phyloP scores from a whole-genome alignment of 768 basidiomycete species.

The Auriscalpium microsporum region DNA sequence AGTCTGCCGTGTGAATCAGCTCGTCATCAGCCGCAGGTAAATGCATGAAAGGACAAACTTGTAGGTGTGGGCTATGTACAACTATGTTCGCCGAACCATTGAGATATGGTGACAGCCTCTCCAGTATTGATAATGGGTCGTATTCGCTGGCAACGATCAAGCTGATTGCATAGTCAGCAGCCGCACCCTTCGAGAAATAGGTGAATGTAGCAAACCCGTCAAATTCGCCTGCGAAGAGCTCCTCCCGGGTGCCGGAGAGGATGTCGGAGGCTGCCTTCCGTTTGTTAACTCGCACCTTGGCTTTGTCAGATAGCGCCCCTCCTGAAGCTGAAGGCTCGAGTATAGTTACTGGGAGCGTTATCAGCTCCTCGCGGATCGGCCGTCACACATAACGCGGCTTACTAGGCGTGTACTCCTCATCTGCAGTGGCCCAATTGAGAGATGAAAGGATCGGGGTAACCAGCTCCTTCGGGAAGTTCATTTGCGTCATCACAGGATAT shows the following conservation, averaged over 20 bases:
- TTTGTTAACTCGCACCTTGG: constrained; percentile 64
- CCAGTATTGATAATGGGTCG: constrained; percentile 74
- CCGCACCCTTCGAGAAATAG: background rate
- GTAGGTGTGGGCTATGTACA: constrained; percentile 74
- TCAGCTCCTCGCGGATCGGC: no score
- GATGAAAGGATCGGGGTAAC: constrained; percentile 49
- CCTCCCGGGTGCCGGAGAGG: constrained; percentile 59
- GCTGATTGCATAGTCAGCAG: constrained; percentile 27
- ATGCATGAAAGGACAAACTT: constrained; percentile 38
- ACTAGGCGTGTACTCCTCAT: constrained; percentile 69
- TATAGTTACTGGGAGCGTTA: no score
- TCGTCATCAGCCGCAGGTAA: background rate
- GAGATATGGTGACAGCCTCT: constrained; percentile 66
- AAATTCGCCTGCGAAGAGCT: constrained; percentile 81
- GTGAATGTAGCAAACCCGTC: constrained; percentile 57
- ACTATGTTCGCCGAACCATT: constrained; percentile 82
- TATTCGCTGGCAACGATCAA: constrained; percentile 79
- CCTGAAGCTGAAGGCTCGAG: no score
- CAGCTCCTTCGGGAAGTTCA: constrained; percentile 71
- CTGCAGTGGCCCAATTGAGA: constrained; percentile 87
- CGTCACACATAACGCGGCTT: constrained; percentile 8
- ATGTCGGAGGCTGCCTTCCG: constrained; percentile 62
- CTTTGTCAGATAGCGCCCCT: constrained; percentile 61
- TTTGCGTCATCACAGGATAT: constrained; percentile 70
- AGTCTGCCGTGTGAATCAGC: constrained; percentile 32